These are phyloP conservation scores for Xanthoconium purpureum DNA, from an alignment of 768 basidiomycete species.

Conservation along the genomic window DNA sequence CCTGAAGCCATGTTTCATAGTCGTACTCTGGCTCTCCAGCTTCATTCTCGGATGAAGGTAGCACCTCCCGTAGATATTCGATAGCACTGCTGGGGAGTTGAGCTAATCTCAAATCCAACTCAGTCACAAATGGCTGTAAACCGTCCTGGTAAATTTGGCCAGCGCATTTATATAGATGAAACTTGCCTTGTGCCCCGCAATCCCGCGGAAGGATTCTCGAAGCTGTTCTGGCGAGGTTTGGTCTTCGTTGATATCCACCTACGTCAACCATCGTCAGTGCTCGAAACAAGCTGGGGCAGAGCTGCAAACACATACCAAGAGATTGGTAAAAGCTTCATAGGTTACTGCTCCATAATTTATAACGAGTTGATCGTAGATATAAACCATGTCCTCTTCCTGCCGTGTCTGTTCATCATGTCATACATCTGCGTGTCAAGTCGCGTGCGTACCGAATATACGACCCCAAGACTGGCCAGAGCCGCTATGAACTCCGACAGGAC, in stretches of 20 bases:
- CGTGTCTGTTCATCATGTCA: not conserved
- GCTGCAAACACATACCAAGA: conserved; percentile 56
- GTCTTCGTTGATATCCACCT: conserved; percentile 97
- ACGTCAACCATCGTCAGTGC: conserved; percentile 1
- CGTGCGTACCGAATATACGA: conserved; percentile 75
- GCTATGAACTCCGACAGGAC: conserved; percentile 85
- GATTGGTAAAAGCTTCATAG: conserved; percentile 92
- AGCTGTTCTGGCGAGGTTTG: conserved; percentile 91
- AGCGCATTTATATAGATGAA: not conserved
- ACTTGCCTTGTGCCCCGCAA: conserved; percentile 83
- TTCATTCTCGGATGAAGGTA: conserved; percentile 59
- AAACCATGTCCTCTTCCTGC: conserved; percentile 84
- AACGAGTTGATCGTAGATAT: conserved; percentile 76
- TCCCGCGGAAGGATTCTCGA: conserved; percentile 88
- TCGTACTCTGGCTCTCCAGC: conserved; percentile 69
- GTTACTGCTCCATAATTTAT: conserved; percentile 84
- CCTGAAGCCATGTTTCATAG: conserved; percentile 79
- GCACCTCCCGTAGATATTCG: conserved; percentile 77
- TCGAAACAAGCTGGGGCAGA: not conserved
- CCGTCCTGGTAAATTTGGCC: not conserved
- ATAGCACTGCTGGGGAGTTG: conserved; percentile 72
- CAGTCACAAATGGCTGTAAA: conserved; percentile 83
- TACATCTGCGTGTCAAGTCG: not conserved
- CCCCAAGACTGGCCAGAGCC: conserved; percentile 90
- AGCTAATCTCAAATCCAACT: conserved; percentile 85